These are phyloP conservation scores for Albugo laibachii DNA, from an alignment of 352 stramenopile genomes.

Conservation along the genomic window DNA sequence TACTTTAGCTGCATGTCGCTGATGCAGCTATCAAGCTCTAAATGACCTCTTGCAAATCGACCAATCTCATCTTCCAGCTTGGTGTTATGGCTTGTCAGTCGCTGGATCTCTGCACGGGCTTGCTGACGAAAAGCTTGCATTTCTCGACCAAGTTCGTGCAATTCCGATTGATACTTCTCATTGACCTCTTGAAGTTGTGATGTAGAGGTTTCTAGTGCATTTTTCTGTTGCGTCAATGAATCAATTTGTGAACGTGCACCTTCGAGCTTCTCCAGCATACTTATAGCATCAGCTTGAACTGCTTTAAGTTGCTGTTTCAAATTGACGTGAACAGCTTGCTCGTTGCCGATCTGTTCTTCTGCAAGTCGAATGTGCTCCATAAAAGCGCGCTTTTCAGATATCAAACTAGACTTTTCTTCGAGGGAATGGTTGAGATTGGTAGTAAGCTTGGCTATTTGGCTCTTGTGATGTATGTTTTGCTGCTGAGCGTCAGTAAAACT, in stretches of 20 bases:
- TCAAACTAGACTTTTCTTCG: no score
- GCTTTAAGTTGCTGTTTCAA: not conserved
- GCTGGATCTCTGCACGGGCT: slow-evolving; percentile 34
- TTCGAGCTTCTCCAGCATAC: not conserved
- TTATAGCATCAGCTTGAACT: not conserved
- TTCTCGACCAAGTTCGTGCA: not conserved
- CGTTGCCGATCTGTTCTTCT: slow-evolving; percentile 10
- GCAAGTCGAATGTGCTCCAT: slow-evolving; percentile 17
- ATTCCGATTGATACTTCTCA: not conserved
- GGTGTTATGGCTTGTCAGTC: slow-evolving; percentile 32
- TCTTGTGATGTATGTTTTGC: no score
- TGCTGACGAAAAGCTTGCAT: slow-evolving; percentile 10
- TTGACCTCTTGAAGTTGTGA: not conserved
- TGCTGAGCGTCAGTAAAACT: no score
- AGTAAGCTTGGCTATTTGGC: no score
- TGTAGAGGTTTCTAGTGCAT: not conserved
- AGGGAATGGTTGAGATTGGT: no score
- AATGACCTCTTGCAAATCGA: slow-evolving; percentile 29
- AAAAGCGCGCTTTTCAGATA: not conserved
- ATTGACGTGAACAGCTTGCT: no score
- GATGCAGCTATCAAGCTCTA: slow-evolving; percentile 38
- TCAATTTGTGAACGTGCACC: not conserved
- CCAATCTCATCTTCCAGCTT: slow-evolving; percentile 43
- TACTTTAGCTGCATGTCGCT: slow-evolving; percentile 51
- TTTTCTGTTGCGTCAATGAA: no score